Evolutionary conservation across 2,329 filamentous ascomycete species (phyloP).

Genomic region (Dactylellina leptospora): DNA sequence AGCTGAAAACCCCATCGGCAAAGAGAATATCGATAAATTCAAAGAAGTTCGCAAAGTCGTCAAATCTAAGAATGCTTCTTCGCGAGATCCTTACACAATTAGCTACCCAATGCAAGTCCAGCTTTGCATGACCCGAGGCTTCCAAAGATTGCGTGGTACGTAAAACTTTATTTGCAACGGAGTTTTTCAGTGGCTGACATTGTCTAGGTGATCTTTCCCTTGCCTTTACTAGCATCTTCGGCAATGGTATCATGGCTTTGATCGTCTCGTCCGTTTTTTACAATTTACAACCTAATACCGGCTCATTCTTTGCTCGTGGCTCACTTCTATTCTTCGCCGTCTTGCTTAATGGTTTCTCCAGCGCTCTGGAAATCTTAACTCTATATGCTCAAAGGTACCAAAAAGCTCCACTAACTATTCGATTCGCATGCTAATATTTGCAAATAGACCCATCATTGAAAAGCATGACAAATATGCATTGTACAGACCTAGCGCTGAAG

Average conservation of each 20-base stretch:
- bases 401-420: constrained; percentile 37
- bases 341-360: constrained; percentile 83
- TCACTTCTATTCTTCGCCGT: constrained; percentile 87
- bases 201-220: constrained; percentile 72
- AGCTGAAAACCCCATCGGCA: constrained; percentile 58
- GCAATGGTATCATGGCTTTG: constrained; percentile 78
- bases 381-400: constrained; percentile 78
- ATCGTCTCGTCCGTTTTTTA: constrained; percentile 83
- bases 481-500: constrained; percentile 89
- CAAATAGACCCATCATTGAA: constrained; percentile 75
- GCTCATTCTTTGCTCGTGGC: constrained; percentile 80
- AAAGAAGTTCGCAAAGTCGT: constrained; percentile 57
- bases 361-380: constrained; percentile 79
- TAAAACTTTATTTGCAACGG: not conserved
- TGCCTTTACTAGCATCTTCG: constrained; percentile 73
- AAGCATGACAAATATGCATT: constrained; percentile 87
- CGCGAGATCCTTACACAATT: constrained; percentile 74
- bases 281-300: constrained; percentile 72
- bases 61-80: constrained; percentile 51
- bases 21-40: constrained; percentile 59
- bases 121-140: constrained; percentile 83
- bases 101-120: constrained; percentile 78
- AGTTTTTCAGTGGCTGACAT: not conserved
- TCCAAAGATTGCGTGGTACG: constrained; percentile 73
- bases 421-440: not conserved